These are phyloP conservation scores for Fusarium sp. DNA, from an alignment of 2,329 filamentous ascomycete genomes.

Conservation along the genomic window DNA sequence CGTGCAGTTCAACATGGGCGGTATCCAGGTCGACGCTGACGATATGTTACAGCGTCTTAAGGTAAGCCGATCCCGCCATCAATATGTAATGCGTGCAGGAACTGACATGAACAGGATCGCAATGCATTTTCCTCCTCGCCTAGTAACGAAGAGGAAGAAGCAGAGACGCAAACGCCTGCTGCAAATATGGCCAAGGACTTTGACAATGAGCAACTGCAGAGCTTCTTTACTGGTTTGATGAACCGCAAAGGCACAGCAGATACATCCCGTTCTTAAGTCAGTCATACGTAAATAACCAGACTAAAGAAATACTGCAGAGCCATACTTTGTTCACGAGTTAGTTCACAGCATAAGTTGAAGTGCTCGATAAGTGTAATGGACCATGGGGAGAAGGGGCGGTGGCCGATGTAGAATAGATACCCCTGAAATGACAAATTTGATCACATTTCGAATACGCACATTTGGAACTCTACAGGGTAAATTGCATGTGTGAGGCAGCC, in stretches of 20 bases:
- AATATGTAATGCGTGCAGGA: background rate
- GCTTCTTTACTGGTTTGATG: slow-evolving; percentile 70
- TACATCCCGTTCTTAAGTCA: slow-evolving; percentile 27
- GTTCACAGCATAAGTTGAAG: slow-evolving; percentile 5
- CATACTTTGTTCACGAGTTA: slow-evolving; percentile 6
- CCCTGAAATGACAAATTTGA: slow-evolving; percentile 49
- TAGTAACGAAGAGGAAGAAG: slow-evolving; percentile 55
- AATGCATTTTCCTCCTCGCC: slow-evolving; percentile 63
- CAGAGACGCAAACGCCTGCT: slow-evolving; percentile 52
- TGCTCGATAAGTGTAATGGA: slow-evolving; percentile 19
- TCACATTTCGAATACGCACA: slow-evolving; percentile 7
- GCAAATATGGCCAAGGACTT: slow-evolving; percentile 57
- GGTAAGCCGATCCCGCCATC: slow-evolving; percentile 59
- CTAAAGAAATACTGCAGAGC: background rate
- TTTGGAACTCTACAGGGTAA: background rate
- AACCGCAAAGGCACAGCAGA: slow-evolving; percentile 57
- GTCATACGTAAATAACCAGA: background rate
- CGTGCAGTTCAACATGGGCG: slow-evolving; percentile 98
- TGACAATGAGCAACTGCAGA: slow-evolving; percentile 67
- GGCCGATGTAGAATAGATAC: slow-evolving; percentile 57
- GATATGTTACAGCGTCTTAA: slow-evolving; percentile 90
- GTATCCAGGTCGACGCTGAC: slow-evolving; percentile 94
- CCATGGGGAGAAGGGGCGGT: slow-evolving; percentile 32
- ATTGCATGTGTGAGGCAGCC: background rate
- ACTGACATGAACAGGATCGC: slow-evolving; percentile 60